Conservation (phyloP, 2,329 filamentous ascomycete genomes). For the Ophiosphaerella narmari region DNA sequence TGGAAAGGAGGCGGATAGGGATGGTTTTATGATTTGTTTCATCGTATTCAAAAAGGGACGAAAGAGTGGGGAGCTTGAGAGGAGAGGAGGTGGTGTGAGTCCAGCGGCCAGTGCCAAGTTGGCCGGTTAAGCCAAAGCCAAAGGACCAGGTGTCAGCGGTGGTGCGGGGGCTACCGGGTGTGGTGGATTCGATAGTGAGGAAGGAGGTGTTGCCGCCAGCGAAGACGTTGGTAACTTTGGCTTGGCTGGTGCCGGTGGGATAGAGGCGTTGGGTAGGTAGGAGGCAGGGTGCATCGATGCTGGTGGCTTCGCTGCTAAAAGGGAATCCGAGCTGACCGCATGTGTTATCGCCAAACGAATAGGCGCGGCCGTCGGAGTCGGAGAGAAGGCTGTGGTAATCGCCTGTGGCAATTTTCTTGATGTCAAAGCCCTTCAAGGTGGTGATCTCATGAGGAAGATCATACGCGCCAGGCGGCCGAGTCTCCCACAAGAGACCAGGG, state of each 20-base stretch:
- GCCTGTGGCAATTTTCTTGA: slow-evolving; percentile 77
- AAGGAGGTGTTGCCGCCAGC: slow-evolving; percentile 88
- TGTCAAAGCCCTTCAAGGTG: slow-evolving; percentile 70
- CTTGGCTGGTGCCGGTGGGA: slow-evolving; percentile 63
- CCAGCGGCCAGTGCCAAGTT: slow-evolving; percentile 85
- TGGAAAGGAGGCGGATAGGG: slow-evolving; percentile 75
- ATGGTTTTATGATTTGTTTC: slow-evolving; percentile 69
- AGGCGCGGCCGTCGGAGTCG: slow-evolving; percentile 76
- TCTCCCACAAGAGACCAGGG: slow-evolving; percentile 79
- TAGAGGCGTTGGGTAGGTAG: slow-evolving; percentile 77
- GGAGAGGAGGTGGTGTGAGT: slow-evolving; percentile 81
- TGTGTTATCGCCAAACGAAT: slow-evolving; percentile 89
- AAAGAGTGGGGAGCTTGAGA: slow-evolving; percentile 80
- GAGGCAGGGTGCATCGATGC: slow-evolving; percentile 70
- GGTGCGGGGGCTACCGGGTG: slow-evolving; percentile 61
- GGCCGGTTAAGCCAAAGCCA: slow-evolving; percentile 82
- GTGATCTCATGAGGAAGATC: slow-evolving; percentile 82
- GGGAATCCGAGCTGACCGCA: slow-evolving; percentile 90
- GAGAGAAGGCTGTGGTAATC: slow-evolving; percentile 84
- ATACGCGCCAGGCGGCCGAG: slow-evolving; percentile 74
- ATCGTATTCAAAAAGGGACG: slow-evolving; percentile 84
- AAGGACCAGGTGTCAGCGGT: slow-evolving; percentile 84
- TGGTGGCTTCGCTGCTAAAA: slow-evolving; percentile 63
- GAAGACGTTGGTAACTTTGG: slow-evolving; percentile 75
- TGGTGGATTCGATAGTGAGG: slow-evolving; percentile 79